Percentiles rank a stretch among this genome's conserved stretches.
These are phyloP conservation scores for Phytophthora multivora DNA, from an alignment of 352 stramenopile species.

Conservation along the genomic window DNA sequence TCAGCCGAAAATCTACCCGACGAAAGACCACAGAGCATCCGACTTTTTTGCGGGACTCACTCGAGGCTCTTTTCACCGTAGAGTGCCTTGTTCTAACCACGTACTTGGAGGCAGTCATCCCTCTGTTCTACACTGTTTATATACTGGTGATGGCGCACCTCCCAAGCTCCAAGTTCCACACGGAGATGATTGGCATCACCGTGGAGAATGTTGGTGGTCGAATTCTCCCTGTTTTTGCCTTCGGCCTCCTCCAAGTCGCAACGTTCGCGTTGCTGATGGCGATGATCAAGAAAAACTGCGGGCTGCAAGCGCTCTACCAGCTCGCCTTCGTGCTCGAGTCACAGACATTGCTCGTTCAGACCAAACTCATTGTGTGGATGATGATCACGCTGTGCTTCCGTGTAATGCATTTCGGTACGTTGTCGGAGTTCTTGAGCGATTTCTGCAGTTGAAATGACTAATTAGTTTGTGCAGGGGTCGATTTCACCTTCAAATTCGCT, in stretches of 20 bases:
- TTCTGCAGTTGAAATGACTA: background rate
- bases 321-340: conserved; percentile 48
- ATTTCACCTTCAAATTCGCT: conserved; percentile 13
- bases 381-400: conserved; percentile 17
- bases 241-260: conserved; percentile 18
- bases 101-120: conserved; percentile 41
- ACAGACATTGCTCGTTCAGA: conserved; percentile 34
- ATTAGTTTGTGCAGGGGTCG: background rate
- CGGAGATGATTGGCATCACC: conserved; percentile 7
- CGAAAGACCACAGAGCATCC: background rate
- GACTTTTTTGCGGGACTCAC: background rate
- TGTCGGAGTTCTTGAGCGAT: background rate
- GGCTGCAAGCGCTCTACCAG: conserved; percentile 23
- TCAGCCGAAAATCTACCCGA: background rate
- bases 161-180: conserved; percentile 9
- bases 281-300: conserved; percentile 4
- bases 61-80: conserved; percentile 20
- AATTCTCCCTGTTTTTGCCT: conserved; percentile 8
- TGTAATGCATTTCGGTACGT: conserved; percentile 9
- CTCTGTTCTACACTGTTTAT: conserved; percentile 28
- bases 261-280: conserved; percentile 14
- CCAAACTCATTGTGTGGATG: conserved; percentile 43
- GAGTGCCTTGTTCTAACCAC: conserved; percentile 40
- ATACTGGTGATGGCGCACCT: conserved; percentile 3
- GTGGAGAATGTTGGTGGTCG: background rate